A percentile compares a stretch with the other conserved stretches of the same genome.
Evolutionary conservation across 2,329 filamentous ascomycete species (phyloP).

Genomic region (Botrytis cinerea): DNA sequence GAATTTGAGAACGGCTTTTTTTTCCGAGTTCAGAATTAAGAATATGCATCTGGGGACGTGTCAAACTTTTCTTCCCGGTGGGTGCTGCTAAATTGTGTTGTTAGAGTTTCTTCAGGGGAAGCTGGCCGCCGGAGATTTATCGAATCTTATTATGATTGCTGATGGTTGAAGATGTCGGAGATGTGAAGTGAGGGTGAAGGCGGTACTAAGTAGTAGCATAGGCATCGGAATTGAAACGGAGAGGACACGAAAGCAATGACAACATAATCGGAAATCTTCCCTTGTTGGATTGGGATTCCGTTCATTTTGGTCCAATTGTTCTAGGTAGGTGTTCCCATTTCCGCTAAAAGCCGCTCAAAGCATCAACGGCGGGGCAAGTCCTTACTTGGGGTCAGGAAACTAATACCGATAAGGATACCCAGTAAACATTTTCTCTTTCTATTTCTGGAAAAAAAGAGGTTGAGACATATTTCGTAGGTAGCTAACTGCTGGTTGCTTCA

Average conservation of each 20-base stretch:
- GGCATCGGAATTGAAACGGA: background rate
- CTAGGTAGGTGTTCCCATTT: background rate
- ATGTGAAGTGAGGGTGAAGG: too few species aligned
- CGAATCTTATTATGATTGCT: background rate
- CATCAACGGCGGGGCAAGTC: background rate
- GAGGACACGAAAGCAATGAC: background rate
- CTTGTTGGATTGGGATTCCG: background rate
- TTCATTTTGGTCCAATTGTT: background rate
- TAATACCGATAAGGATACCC: background rate
- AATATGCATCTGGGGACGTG: background rate
- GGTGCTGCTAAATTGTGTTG: background rate
- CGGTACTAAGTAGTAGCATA: background rate
- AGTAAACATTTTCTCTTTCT: background rate
- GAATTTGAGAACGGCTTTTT: background rate
- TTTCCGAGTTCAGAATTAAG: background rate
- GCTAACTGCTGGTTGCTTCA: background rate
- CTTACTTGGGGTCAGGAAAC: background rate
- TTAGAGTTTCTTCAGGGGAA: background rate
- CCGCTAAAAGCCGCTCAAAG: conserved; percentile 8
- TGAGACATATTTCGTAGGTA: background rate
- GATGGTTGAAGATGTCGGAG: background rate
- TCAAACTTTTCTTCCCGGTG: background rate
- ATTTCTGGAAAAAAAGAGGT: background rate
- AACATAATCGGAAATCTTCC: background rate
- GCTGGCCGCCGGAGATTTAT: background rate